Percentiles rank a stretch among this genome's conserved stretches.
phyloP scores from a whole-genome alignment of 1,284 basidiomycete species.

The Cerrena zonata region DNA sequence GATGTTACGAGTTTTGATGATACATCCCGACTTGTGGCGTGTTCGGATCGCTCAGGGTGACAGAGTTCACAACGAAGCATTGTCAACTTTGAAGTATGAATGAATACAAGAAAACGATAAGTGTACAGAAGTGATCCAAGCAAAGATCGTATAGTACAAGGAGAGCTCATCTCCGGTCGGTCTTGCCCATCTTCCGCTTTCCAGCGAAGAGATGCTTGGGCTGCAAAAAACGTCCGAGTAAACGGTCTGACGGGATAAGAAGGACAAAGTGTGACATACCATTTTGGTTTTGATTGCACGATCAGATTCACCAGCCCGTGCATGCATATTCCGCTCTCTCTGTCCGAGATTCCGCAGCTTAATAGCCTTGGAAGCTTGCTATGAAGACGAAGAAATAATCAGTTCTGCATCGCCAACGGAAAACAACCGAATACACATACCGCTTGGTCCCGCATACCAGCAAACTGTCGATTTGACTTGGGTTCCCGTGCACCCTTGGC shows the following conservation, averaged over 20 bases:
- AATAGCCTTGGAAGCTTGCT: slow-evolving; percentile 77
- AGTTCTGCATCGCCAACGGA: not conserved
- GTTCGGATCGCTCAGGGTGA: not conserved
- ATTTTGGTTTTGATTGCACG: slow-evolving; percentile 75
- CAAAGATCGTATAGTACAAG: not conserved
- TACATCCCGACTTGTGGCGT: not conserved
- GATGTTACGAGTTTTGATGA: not conserved
- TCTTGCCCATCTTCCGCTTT: slow-evolving; percentile 85
- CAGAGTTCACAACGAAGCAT: not conserved
- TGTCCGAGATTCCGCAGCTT: slow-evolving; percentile 81
- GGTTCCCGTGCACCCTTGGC: slow-evolving; percentile 53
- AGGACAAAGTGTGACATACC: slow-evolving; percentile 41
- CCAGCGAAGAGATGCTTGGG: slow-evolving; percentile 84
- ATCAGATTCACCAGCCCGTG: slow-evolving; percentile 86
- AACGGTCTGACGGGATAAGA: slow-evolving; percentile 5
- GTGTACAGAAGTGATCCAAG: not conserved
- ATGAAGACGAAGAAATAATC: slow-evolving; percentile 14
- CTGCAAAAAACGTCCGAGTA: slow-evolving; percentile 32
- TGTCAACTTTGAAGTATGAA: not conserved
- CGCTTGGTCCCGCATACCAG: slow-evolving; percentile 72
- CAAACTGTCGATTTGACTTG: slow-evolving; percentile 64
- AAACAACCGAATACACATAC: slow-evolving; percentile 35
- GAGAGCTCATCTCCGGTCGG: slow-evolving; percentile 58
- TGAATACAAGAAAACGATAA: not conserved
- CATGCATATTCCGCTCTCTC: slow-evolving; percentile 78